Base-by-base conservation (phyloP, 2,329 filamentous ascomycete genomes). In the Colletotrichum truncatum region DNA sequence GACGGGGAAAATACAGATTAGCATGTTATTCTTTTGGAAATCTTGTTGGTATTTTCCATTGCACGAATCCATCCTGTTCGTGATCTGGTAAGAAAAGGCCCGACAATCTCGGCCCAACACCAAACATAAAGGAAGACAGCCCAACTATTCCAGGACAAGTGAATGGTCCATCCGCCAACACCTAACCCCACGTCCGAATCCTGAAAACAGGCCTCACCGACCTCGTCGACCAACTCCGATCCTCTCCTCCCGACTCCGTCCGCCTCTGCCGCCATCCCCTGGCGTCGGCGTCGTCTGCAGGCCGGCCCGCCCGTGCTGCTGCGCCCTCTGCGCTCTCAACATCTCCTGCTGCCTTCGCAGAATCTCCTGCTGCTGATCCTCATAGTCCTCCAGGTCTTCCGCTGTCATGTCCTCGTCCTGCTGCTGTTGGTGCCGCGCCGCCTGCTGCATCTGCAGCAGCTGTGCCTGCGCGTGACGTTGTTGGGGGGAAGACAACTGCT, bases 231-330 rank as follows among this genome's bases (percentile, higher is more conserved):
- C 65, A 8, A 80, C 73, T 2, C 78, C 78, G 54, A 81, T 80
- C 55, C 80, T 73, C 43, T 80, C 78, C 11, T 81, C 77, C 67
- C 79, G 71, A n/a, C 65, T 70, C 66, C 75, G 71, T 14, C 36
- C 59, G 6, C 65, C 56, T 14, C 67, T 38, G 14, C 49, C 60
- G 9, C 55, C 67, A n/a, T 62, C 51, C 21, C 60, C 73, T 1
- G 70, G 71, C 28, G 73, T 76, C 34, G 67, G 60, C 53, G 72
- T 75, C 32, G 58, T 73, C 34, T 74, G 70, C 56, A 67, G 66
- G 2, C 25, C 61, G 48, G 39, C 46, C 63, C 34, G 32, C 30
- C 25, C 48, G 25, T 11, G 45, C 45, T n/a, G 12, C 46, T 32
- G 46, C 41, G n/a, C 12, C 65, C 60, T 36, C 63, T 49, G 43